Evolutionary conservation across 2,329 filamentous ascomycete species (phyloP).

Genomic region (Venturia nashicola): DNA sequence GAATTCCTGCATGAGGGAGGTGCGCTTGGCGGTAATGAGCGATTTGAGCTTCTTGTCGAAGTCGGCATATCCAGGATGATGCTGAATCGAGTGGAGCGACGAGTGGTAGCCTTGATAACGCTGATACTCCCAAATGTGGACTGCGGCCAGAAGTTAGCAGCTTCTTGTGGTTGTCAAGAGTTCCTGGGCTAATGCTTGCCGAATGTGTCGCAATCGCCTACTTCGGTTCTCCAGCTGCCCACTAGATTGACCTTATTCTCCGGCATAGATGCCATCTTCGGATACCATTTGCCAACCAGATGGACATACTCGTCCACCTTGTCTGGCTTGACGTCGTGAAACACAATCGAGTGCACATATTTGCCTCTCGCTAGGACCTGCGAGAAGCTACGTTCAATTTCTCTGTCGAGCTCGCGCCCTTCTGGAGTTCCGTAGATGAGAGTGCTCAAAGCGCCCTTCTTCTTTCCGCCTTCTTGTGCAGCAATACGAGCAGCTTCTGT

Average conservation of each 20-base stretch:
- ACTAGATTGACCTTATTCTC: conserved; percentile 94
- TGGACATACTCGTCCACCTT: conserved; percentile 91
- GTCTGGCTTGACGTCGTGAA: conserved; percentile 90
- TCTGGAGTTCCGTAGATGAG: conserved; percentile 97
- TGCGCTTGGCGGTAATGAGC: conserved; percentile 74
- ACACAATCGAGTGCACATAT: conserved; percentile 95
- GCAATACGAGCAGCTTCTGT: conserved; percentile 43
- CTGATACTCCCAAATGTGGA: conserved; percentile 99
- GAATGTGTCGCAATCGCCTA: conserved; percentile 94
- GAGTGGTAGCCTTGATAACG: conserved; percentile 92
- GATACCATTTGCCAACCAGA: conserved; percentile 84
- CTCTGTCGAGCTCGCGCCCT: conserved; percentile 82
- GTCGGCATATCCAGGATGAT: conserved; percentile 68
- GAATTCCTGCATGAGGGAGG: conserved; percentile 97
- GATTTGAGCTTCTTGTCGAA: conserved; percentile 77
- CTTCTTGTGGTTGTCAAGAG: background rate
- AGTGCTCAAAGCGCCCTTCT: conserved; percentile 60
- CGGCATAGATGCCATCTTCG: conserved; percentile 67
- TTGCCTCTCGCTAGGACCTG: conserved; percentile 92
- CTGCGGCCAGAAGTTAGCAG: conserved; percentile 34
- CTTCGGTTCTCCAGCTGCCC: conserved; percentile 95
- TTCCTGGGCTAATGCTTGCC: conserved; percentile 40
- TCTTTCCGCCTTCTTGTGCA: conserved; percentile 50
- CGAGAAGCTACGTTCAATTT: conserved; percentile 92
- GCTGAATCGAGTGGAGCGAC: conserved; percentile 73